Evolutionary conservation across 306 rosid species (phyloP), one percentile per base, ranked within the genome.

Genomic region (Vigna reflexopilosa): DNA sequence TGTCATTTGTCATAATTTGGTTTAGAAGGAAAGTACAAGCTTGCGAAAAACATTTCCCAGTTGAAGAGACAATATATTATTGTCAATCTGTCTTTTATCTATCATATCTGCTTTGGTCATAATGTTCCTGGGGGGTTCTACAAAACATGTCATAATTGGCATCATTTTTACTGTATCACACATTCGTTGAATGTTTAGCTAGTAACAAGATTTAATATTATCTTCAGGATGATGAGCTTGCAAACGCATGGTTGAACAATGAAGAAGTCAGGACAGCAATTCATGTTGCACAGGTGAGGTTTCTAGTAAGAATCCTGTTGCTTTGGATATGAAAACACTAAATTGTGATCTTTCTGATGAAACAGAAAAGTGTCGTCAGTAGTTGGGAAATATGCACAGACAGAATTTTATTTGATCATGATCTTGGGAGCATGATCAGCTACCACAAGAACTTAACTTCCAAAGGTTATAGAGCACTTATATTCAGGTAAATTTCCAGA

Each of bases 351-450:
- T 75, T 58, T 67, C 55, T 77, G 79, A 73, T 72, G 38, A 78
- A 19, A 85, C 73, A 86, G 96, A 83, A 67, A 66, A 91, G 82
- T 76, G 75, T 83, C 80, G 82, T 83, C 22, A 83, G 81, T 56
- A 73, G 72, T 42, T 92, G 98, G 98, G 89, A 82, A 4, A 75
- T 95, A 59, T 92, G 97, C 75, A 88, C 93, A 0, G 87, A 54
- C 66, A 70, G 5, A 48, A 82, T 94, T 49, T 0, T 0, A 3
- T 90, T 57, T 66, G 0, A 66, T 64, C 97, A 90, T 68, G 97
- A 94, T 62, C 77, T 96, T 61, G 98, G 98, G 55, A 94, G 98
- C 87, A 94, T 94, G 98, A 92, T 95, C 83, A 78, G 70, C 7
- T 92, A 77, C 83, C 98, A 92, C 88, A 88, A 76, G 86, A 92